Percentiles rank a stretch among this genome's conserved stretches.
phyloP scores from a whole-genome alignment of 2,329 filamentous ascomycete genomes.

The Tetracladium maxilliforme region DNA sequence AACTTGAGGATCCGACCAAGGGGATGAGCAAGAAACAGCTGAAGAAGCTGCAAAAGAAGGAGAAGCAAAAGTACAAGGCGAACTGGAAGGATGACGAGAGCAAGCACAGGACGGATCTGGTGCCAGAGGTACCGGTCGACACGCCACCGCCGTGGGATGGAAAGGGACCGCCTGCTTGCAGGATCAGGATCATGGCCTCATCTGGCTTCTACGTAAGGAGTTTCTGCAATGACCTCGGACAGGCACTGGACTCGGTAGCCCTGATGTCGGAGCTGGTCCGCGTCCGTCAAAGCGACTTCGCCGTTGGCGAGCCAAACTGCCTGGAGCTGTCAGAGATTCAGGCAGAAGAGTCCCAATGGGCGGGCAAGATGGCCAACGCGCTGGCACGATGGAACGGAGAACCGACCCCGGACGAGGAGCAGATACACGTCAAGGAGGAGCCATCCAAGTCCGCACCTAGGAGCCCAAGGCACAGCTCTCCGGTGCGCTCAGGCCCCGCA shows the following conservation, averaged over 20 bases:
- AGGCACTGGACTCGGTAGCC: constrained; percentile 65
- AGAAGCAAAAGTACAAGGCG: constrained; percentile 9
- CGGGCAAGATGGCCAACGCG: too few relatives aligned
- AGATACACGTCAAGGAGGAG: too few relatives aligned
- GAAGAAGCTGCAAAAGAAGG: constrained; percentile 11
- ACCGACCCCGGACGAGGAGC: too few relatives aligned
- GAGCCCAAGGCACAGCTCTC: too few relatives aligned
- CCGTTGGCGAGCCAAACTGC: constrained; percentile 49
- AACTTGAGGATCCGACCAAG: constrained; percentile 13
- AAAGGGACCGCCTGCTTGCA: constrained; percentile 61
- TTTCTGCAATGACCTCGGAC: constrained; percentile 81
- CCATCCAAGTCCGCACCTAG: too few relatives aligned
- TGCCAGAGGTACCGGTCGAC: constrained; percentile 11
- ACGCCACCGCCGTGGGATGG: too few relatives aligned
- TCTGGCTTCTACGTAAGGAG: constrained; percentile 95
- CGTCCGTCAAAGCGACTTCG: constrained; percentile 69
- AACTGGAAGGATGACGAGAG: constrained; percentile 1
- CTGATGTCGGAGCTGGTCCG: constrained; percentile 78
- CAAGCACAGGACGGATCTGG: constrained; percentile 3
- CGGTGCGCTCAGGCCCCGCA: too few relatives aligned
- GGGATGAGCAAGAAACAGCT: constrained; percentile 5
- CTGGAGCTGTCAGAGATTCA: too few relatives aligned
- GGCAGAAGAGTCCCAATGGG: too few relatives aligned
- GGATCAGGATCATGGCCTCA: constrained; percentile 80
- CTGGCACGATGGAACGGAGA: too few relatives aligned